Evolutionary conservation across 306 rosid genomes (phyloP), one percentile per base, ranked within the genome.

Genomic region (Arachis stenosperma): DNA sequence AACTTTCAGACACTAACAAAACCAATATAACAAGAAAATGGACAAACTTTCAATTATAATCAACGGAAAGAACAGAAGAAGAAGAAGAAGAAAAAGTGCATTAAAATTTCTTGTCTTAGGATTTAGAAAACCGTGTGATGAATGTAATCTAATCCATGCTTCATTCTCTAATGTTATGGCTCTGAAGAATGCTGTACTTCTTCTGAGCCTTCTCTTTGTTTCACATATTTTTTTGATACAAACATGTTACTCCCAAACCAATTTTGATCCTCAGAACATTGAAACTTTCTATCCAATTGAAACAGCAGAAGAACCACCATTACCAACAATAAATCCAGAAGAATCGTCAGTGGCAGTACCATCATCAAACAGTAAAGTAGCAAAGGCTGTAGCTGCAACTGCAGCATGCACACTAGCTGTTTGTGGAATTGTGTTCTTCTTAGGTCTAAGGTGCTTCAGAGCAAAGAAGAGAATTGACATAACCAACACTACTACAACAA

Each of bases 391-490:
- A 9, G 97, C 82, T 11, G 88, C 71, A 10, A 86, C 99, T 5
- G 96, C 90, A 9, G 90, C 88, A 17, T 59, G 85, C 47, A 87
- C 92, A 41, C 30, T 92, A 47, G 81, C 86, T 71, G 67, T 88
- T 46, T 83, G 86, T 57, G 89, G 40, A 58, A 5, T 91, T 62
- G 53, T 88, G 33, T 88, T 95, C 82, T 72, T 86, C 12, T 56
- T 87, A 2, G 55, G 84, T 37, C 65, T 69, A 0, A 70, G 79
- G 75, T 75, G 78, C 67, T 41, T 75, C 15, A 77, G 70, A 42
- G 77, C 74, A 15, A 88, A 76, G 61, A 80, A 71, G 4, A 79
- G 61, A 71, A 79, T 69, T 48, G 77, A 72, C 81, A 46, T 44
- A 3, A 55, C 62, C 30, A 55, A 60, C 55, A 30, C 6, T 8